These are phyloP conservation scores for Leishmania tropica DNA, from an alignment of 208 protist species.

Conservation along the genomic window DNA sequence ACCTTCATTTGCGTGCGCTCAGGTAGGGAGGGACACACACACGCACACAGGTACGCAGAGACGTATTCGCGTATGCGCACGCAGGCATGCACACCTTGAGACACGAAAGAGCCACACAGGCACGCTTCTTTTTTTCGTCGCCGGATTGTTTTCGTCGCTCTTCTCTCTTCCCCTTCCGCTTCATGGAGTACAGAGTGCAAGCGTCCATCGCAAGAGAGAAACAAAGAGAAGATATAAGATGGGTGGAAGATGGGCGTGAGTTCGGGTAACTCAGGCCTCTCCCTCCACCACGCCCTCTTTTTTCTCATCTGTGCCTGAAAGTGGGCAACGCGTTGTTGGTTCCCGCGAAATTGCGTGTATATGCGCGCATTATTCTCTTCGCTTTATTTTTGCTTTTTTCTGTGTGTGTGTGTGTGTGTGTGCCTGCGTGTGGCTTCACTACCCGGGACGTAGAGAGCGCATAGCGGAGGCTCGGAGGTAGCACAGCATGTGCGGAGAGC, in stretches of 20 bases:
- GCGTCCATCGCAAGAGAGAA: neutral
- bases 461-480: neutral
- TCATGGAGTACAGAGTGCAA: neutral
- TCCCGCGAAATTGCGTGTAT: neutral
- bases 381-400: neutral
- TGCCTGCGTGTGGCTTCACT: neutral
- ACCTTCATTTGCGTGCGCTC: neutral
- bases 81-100: neutral
- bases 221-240: neutral
- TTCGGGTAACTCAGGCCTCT: neutral
- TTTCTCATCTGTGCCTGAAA: too few species aligned
- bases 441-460: neutral
- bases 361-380: neutral
- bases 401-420: neutral
- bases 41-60: neutral
- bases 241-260: neutral
- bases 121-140: neutral
- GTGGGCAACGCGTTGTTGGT: neutral
- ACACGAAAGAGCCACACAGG: neutral
- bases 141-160: neutral
- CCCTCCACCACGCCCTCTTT: neutral
- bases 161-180: neutral
- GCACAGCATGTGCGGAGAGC: neutral
- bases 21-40: neutral
- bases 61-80: neutral